A percentile compares a stretch with the other conserved stretches of the same genome.
These are phyloP conservation scores for Pseudogymnoascus sp. DNA, from an alignment of 2,329 filamentous ascomycete genomes.

Conservation along the genomic window DNA sequence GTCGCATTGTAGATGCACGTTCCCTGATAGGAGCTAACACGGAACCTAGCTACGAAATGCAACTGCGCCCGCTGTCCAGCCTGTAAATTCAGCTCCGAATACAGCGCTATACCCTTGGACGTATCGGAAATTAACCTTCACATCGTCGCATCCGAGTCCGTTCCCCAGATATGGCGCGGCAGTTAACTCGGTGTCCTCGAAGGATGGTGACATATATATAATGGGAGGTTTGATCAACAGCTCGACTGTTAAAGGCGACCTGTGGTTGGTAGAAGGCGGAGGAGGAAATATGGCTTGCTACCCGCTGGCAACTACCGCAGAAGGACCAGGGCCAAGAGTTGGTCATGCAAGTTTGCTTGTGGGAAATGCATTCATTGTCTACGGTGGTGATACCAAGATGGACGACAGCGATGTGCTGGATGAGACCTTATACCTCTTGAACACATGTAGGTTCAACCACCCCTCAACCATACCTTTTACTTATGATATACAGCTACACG, in stretches of 20 bases:
- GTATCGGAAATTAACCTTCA: constrained; percentile 78
- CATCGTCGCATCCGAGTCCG: constrained; percentile 70
- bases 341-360: constrained; percentile 90
- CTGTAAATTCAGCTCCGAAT: constrained; percentile 47
- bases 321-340: constrained; percentile 89
- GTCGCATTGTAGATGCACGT: neutral
- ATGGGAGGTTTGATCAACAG: constrained; percentile 97
- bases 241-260: constrained; percentile 88
- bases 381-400: constrained; percentile 95
- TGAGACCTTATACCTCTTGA: constrained; percentile 90
- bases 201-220: constrained; percentile 93
- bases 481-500: constrained; percentile 62
- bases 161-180: constrained; percentile 97
- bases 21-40: neutral
- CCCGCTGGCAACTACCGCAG: constrained; percentile 80
- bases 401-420: constrained; percentile 86
- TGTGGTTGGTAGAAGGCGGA: constrained; percentile 95
- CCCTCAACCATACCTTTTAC: constrained; percentile 14
- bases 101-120: constrained; percentile 93
- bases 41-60: constrained; percentile 46
- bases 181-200: constrained; percentile 84
- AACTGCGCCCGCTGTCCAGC: constrained; percentile 24
- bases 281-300: constrained; percentile 81
- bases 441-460: constrained; percentile 68
- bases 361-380: constrained; percentile 97